Conservation (phyloP, 768 basidiomycete genomes). For the Tylopilus balloui region DNA sequence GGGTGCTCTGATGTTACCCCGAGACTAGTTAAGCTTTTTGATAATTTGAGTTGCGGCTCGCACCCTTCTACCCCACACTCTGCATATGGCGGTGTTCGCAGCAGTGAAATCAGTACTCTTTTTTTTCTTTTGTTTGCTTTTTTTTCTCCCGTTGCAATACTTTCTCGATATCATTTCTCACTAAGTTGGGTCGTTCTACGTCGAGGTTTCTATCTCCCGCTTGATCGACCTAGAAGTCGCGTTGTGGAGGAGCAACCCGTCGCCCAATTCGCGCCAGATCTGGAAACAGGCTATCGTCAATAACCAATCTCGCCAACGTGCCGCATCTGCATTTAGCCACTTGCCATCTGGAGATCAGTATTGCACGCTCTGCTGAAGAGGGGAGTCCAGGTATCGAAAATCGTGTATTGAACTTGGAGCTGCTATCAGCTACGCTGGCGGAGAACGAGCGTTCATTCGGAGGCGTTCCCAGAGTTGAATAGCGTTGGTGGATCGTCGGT, state of each 20-base stretch:
- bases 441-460: neutral
- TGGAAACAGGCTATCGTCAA: conserved; percentile 11
- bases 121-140: neutral
- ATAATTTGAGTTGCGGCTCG: conserved; percentile 20
- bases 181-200: neutral
- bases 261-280: conserved; percentile 5
- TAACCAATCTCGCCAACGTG: neutral
- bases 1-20: neutral
- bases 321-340: conserved; percentile 7
- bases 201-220: neutral
- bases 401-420: neutral
- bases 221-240: neutral
- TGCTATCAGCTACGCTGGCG: neutral
- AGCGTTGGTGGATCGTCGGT: neutral
- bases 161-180: neutral
- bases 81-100: conserved; percentile 2
- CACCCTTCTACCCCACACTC: conserved; percentile 18
- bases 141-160: neutral
- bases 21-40: conserved; percentile 23
- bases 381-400: conserved; percentile 1
- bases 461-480: neutral
- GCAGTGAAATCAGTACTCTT: neutral
- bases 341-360: conserved; percentile 8
- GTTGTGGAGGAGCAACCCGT: conserved; percentile 4
- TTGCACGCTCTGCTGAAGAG: neutral